Evolutionary conservation across 345 rosid genomes (phyloP), one percentile per base, ranked within the genome.

Genomic region (Dimocarpus longan): DNA sequence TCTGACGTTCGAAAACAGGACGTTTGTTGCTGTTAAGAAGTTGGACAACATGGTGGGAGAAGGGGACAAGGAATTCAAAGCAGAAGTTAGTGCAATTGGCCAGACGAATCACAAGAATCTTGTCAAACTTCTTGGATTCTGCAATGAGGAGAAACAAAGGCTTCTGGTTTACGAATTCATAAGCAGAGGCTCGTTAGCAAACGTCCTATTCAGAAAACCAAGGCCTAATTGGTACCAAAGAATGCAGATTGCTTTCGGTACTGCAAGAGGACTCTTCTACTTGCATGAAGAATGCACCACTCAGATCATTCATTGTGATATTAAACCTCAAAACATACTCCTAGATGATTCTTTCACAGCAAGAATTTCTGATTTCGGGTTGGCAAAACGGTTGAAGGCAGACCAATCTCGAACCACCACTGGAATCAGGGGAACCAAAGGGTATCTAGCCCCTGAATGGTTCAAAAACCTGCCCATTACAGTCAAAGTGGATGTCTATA

Each of bases 401-500:
- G 76, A 80, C 52, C 86, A 86, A 37, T 82, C 77, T 11, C 56
- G 59, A n/a, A 86, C 86, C 2, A 13, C 46, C 19, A 88, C 89
- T 0, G 72, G 57, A 18, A 68, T 84, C 44, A 77, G 88, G 26
- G 86, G 88, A n/a, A 86, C 89, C 18, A 86, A 56, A 69, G 89
- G 91, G 15, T 84, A 81, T 48, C 74, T 84, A 8, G 88, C 86
- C 0, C 89, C 89, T 11, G 89, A 83, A 79, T 86, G 89, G 87
- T 86, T 88, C 75, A 78, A 64, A 32, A 87, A 59, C 82, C 64
- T 75, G 84, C 87, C 89, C 0, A 43, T 87, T 9, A 84, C 90
- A 16, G 84, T 57, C 15, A 88, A 85, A 62, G 91, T 83, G 0
- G 91, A 90, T 15, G 74, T 88, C 12, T 88, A 81, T 78, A 86